phyloP scores from a whole-genome alignment of 306 rosid genomes.

The Mucuna pruriens region DNA sequence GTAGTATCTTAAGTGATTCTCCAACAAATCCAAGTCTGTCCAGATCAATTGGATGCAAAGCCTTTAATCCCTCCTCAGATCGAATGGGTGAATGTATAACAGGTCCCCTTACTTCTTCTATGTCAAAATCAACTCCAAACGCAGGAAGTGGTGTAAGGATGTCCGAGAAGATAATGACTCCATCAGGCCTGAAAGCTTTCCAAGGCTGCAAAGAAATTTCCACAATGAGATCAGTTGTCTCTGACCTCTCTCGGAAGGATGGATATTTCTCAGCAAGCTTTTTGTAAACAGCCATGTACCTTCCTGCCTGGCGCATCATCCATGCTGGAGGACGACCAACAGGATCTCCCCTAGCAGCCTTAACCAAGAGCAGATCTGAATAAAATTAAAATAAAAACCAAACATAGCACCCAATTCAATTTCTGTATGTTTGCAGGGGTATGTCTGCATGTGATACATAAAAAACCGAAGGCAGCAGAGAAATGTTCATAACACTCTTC shows the following conservation, averaged over 20 bases:
- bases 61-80: conserved; percentile 78
- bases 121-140: conserved; percentile 89
- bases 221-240: conserved; percentile 96
- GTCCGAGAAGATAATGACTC: conserved; percentile 95
- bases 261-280: conserved; percentile 97
- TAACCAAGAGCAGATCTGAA: conserved; percentile 90
- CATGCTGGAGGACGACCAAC: conserved; percentile 97
- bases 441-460: not conserved
- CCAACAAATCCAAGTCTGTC: conserved; percentile 82
- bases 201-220: conserved; percentile 99
- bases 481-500: conserved; percentile 6
- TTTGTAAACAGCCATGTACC: conserved; percentile 96
- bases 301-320: conserved; percentile 99
- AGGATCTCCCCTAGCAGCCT: conserved; percentile 93
- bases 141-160: conserved; percentile 98
- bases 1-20: conserved; percentile 79
- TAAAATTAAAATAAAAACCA: not conserved
- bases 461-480: not conserved
- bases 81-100: conserved; percentile 87
- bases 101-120: conserved; percentile 93
- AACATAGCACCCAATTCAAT: conserved; percentile 30
- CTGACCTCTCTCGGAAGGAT: conserved; percentile 97
- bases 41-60: conserved; percentile 83
- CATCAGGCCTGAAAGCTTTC: conserved; percentile 96
- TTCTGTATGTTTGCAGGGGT: conserved; percentile 6